Evolutionary conservation across 2,329 filamentous ascomycete genomes (phyloP).

Genomic region (Pseudonectria foliicola): DNA sequence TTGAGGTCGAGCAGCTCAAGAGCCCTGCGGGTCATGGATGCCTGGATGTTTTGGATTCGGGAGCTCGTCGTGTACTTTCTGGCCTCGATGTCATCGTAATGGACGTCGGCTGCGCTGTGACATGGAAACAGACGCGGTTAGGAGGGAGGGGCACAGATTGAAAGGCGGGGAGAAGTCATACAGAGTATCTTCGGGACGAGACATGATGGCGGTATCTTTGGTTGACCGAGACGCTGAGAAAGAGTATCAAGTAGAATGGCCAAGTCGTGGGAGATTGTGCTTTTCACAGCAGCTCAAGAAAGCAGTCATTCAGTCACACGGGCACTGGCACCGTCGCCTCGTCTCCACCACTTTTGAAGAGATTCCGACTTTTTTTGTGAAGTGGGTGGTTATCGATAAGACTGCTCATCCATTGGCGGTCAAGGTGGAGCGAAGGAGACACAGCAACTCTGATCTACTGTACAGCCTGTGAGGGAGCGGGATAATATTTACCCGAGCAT

Average conservation of each 20-base stretch:
- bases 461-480: conserved; percentile 1
- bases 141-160: conserved; percentile 20
- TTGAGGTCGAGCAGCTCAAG: conserved; percentile 82
- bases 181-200: conserved; percentile 92
- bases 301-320: conserved; percentile 6
- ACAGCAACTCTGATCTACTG: no score
- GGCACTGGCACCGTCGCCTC: conserved; percentile 2
- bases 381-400: conserved; percentile 23
- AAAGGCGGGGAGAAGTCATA: conserved; percentile 36
- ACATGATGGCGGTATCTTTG: conserved; percentile 57
- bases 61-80: conserved; percentile 96
- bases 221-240: not conserved
- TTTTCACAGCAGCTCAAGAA: not conserved
- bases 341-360: not conserved
- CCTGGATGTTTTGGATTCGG: conserved; percentile 91
- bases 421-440: no score
- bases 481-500: conserved; percentile 1
- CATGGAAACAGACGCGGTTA: conserved; percentile 16
- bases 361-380: conserved; percentile 17
- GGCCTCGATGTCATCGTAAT: conserved; percentile 93
- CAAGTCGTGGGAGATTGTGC: not conserved
- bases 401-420: not conserved
- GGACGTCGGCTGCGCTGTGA: conserved; percentile 90
- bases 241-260: not conserved
- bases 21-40: conserved; percentile 87